These are phyloP conservation scores for Leucogyrophana mollusca DNA, from an alignment of 768 basidiomycete genomes.

Conservation along the genomic window DNA sequence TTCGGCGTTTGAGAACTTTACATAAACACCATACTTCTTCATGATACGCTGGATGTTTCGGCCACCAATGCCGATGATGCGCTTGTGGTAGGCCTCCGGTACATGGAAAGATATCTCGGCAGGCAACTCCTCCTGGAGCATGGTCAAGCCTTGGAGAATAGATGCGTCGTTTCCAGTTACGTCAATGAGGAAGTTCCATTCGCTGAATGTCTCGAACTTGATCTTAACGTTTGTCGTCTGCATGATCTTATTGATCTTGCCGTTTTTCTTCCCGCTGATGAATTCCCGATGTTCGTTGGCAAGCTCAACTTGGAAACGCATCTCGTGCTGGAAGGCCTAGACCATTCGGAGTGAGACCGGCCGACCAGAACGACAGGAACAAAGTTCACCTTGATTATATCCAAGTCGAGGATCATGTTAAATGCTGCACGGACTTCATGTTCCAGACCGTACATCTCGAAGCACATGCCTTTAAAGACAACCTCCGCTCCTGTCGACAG, in stretches of 20 bases:
- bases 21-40: conserved; percentile 99
- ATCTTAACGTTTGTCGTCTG: conserved; percentile 96
- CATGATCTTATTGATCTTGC: conserved; percentile 99
- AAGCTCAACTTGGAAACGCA: conserved; percentile 96
- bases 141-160: conserved; percentile 81
- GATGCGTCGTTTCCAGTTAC: conserved; percentile 83
- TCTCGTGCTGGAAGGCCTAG: conserved; percentile 93
- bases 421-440: conserved; percentile 87
- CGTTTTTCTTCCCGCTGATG: conserved; percentile 99
- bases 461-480: conserved; percentile 96
- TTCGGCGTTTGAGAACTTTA: conserved; percentile 98
- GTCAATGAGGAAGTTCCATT: conserved; percentile 93
- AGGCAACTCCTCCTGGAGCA: conserved; percentile 96
- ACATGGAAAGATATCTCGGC: conserved; percentile 99
- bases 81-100: conserved; percentile 96
- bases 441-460: conserved; percentile 95
- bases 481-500: conserved; percentile 88
- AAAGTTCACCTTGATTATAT: conserved; percentile 77
- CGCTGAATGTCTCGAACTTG: conserved; percentile 98
- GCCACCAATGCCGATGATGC: conserved; percentile 97
- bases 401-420: conserved; percentile 83
- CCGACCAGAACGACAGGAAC: background rate
- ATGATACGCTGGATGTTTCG: conserved; percentile 99
- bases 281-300: conserved; percentile 98
- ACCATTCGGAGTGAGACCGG: conserved; percentile 3